phyloP scores from a whole-genome alignment of 1,284 basidiomycete genomes.

The Amylostereum areolatum region DNA sequence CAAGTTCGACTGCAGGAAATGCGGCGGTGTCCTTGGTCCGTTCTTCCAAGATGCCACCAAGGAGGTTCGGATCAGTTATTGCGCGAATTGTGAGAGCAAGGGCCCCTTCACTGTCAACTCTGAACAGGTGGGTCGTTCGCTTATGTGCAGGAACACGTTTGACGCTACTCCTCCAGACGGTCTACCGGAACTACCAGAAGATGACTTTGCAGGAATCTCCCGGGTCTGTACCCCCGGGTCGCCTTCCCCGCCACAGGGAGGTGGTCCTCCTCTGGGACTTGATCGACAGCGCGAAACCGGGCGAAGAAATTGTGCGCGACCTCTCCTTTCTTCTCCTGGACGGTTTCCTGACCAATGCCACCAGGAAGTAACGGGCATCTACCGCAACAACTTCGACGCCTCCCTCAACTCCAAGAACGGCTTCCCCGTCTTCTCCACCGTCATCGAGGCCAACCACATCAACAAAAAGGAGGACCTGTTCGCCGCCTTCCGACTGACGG shows the following conservation, averaged over 20 bases:
- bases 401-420: slow-evolving; percentile 98
- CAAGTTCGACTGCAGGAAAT: slow-evolving; percentile 96
- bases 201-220: slow-evolving; percentile 99
- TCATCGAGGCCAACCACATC: slow-evolving; percentile 96
- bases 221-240: slow-evolving; percentile 96
- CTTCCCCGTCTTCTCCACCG: slow-evolving; percentile 98
- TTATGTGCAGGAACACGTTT: background rate
- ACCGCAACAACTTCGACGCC: slow-evolving; percentile 98
- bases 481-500: slow-evolving; percentile 92
- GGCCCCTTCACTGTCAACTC: slow-evolving; percentile 97
- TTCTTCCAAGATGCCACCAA: slow-evolving; percentile 97
- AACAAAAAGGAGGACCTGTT: slow-evolving; percentile 97
- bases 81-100: slow-evolving; percentile 88
- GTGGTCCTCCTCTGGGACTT: slow-evolving; percentile 97
- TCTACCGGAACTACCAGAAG: slow-evolving; percentile 98
- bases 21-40: slow-evolving; percentile 87
- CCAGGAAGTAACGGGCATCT: slow-evolving; percentile 94
- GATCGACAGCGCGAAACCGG: slow-evolving; percentile 96
- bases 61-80: slow-evolving; percentile 93
- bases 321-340: background rate
- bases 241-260: slow-evolving; percentile 93
- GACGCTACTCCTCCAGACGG: slow-evolving; percentile 56
- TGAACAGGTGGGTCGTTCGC: slow-evolving; percentile 62
- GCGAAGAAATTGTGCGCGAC: slow-evolving; percentile 86
- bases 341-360: slow-evolving; percentile 5